phyloP scores from a whole-genome alignment of 2,329 filamentous ascomycete genomes.

The Aspergillus amoenus region DNA sequence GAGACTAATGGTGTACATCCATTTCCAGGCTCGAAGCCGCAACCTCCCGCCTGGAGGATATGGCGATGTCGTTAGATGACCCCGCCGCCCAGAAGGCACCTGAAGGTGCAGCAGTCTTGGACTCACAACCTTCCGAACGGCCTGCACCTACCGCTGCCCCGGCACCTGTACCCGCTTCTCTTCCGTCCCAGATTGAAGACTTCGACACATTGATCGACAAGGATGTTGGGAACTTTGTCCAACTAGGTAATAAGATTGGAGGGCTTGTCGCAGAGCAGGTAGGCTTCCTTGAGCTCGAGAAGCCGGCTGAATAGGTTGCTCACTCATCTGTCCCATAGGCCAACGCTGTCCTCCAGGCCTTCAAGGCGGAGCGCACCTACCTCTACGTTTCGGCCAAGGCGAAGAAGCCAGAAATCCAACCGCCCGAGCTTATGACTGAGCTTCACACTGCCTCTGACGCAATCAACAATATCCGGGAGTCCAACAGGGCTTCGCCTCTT shows the following conservation, averaged over 20 bases:
- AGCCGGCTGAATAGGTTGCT: constrained; percentile 5
- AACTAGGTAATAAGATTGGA: constrained; percentile 74
- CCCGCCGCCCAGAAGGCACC: constrained; percentile 45
- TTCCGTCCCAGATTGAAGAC: constrained; percentile 79
- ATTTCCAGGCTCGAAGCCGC: constrained; percentile 85
- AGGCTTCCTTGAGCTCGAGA: constrained; percentile 22
- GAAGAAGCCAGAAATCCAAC: constrained; percentile 80
- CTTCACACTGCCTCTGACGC: constrained; percentile 79
- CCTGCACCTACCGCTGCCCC: constrained; percentile 42
- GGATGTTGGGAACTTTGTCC: constrained; percentile 75
- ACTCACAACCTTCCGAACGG: constrained; percentile 24
- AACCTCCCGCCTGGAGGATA: constrained; percentile 93
- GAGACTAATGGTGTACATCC: constrained; percentile 46
- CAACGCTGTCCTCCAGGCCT: constrained; percentile 62
- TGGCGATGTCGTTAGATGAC: constrained; percentile 70
- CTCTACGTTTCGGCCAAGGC: constrained; percentile 85
- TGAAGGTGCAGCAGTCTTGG: constrained; percentile 21
- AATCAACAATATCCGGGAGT: constrained; percentile 77
- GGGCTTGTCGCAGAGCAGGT: constrained; percentile 79
- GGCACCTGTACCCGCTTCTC: constrained; percentile 54
- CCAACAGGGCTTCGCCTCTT: constrained; percentile 70
- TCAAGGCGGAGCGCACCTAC: constrained; percentile 83
- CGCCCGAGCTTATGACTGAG: constrained; percentile 76
- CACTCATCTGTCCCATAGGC: constrained; percentile 42
- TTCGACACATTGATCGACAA: constrained; percentile 77